Percentiles rank a stretch among this genome's conserved stretches.
Evolutionary conservation across 805 yeast species (phyloP).

Genomic region (Starmerella sirachaensis): DNA sequence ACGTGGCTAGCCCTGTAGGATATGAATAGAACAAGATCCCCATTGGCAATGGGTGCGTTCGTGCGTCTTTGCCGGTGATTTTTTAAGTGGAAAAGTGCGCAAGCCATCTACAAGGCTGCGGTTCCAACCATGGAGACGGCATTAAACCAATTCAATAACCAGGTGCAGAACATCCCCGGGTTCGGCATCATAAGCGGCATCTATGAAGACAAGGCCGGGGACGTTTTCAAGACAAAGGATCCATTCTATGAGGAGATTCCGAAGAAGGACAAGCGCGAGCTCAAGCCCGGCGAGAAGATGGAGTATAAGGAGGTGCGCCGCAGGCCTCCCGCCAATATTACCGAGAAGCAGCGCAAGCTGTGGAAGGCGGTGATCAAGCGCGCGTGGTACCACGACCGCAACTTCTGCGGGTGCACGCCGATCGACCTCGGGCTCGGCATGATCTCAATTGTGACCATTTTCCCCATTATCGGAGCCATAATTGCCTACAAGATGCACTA

Average conservation of each 20-base stretch:
- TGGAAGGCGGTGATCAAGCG: slow-evolving; percentile 65
- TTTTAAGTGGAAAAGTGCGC: too few species aligned
- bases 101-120: too few species aligned
- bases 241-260: slow-evolving; percentile 28
- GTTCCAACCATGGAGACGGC: slow-evolving; percentile 9
- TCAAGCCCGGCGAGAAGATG: slow-evolving; percentile 29
- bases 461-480: slow-evolving; percentile 80
- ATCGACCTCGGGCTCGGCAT: slow-evolving; percentile 63
- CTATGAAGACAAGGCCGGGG: slow-evolving; percentile 57
- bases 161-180: slow-evolving; percentile 44
- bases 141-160: slow-evolving; percentile 13
- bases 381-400: slow-evolving; percentile 83
- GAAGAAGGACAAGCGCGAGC: slow-evolving; percentile 31
- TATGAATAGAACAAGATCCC: too few species aligned
- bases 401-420: slow-evolving; percentile 41
- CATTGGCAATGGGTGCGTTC: too few species aligned
- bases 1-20: too few species aligned
- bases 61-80: too few species aligned
- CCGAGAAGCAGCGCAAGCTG: slow-evolving; percentile 46
- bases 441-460: slow-evolving; percentile 56
- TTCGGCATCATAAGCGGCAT: slow-evolving; percentile 43
- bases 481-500: slow-evolving; percentile 70
- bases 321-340: slow-evolving; percentile 42
- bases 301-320: slow-evolving; percentile 34
- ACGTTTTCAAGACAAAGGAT: slow-evolving; percentile 43